These are phyloP conservation scores for Camillea tinctor DNA, from an alignment of 2,329 filamentous ascomycete species.

Conservation along the genomic window DNA sequence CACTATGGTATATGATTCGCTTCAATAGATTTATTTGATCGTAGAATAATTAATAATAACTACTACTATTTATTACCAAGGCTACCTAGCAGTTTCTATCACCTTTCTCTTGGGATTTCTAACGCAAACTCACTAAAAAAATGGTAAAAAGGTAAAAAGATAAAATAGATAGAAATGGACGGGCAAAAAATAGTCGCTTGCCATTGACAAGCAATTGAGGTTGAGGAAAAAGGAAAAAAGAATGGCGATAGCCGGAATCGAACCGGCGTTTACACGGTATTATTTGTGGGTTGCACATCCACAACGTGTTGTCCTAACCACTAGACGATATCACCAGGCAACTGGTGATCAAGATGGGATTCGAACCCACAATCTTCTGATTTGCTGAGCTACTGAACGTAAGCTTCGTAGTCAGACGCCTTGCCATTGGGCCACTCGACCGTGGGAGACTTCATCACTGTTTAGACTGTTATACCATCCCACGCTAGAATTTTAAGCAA, in stretches of 20 bases:
- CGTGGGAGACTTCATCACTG: background rate
- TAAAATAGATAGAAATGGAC: too few relatives aligned
- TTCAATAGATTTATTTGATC: too few relatives aligned
- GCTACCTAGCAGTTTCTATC: too few relatives aligned
- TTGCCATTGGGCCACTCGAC: conserved; percentile 38
- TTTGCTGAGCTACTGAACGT: background rate
- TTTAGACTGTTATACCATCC: background rate
- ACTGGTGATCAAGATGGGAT: background rate
- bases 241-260: background rate
- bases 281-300: background rate
- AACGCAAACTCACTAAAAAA: too few relatives aligned
- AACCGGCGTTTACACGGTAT: background rate
- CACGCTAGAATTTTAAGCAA: background rate
- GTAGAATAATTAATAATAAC: too few relatives aligned
- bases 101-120: too few relatives aligned
- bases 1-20: too few relatives aligned
- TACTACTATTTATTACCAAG: too few relatives aligned
- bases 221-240: background rate
- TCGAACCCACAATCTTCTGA: background rate
- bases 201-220: too few relatives aligned
- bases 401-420: conserved; percentile 42
- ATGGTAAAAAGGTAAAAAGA: too few relatives aligned
- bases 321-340: background rate
- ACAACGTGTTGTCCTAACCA: background rate
- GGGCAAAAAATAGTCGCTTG: too few relatives aligned